Conservation (phyloP, 2,329 filamentous ascomycete species). For the Talaromyces sp. region DNA sequence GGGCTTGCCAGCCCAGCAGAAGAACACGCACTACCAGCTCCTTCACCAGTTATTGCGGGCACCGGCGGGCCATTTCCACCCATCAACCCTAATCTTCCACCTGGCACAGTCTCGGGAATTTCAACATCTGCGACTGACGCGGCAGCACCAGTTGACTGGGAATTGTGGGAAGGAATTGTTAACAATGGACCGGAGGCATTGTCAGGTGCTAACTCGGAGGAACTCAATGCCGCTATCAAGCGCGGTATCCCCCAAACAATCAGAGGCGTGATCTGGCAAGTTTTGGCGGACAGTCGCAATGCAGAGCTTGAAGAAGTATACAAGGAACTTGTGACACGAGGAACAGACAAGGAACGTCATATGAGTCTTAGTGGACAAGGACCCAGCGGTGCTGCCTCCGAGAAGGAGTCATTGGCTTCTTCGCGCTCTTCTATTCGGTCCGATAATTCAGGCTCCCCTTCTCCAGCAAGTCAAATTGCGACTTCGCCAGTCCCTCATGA, state of each 20-base stretch:
- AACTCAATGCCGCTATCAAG: conserved; percentile 85
- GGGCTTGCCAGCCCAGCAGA: conserved; percentile 49
- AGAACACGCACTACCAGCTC: conserved; percentile 39
- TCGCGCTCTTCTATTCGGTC: conserved; percentile 85
- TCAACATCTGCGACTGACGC: conserved; percentile 65
- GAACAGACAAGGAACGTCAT: conserved; percentile 75
- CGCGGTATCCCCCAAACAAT: conserved; percentile 93
- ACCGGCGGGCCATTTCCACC: conserved; percentile 46
- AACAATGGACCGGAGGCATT: conserved; percentile 90
- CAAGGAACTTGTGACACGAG: conserved; percentile 71
- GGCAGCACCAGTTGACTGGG: conserved; percentile 84
- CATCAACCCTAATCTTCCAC: conserved; percentile 69
- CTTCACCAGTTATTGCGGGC: conserved; percentile 24
- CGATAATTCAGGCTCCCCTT: conserved; percentile 63
- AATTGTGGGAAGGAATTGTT: conserved; percentile 93
- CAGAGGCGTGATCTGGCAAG: conserved; percentile 98
- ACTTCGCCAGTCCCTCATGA: conserved; percentile 57
- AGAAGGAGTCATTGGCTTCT: conserved; percentile 65
- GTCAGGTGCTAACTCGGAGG: conserved; percentile 80
- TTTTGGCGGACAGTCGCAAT: conserved; percentile 91
- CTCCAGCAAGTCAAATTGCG: conserved; percentile 54
- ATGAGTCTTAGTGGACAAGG: conserved; percentile 50
- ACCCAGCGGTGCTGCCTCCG: conserved; percentile 52
- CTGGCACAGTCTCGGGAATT: conserved; percentile 80
- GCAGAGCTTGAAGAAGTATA: conserved; percentile 87